Conservation (phyloP, 495 filamentous ascomycete species). For the Neurospora sp. region DNA sequence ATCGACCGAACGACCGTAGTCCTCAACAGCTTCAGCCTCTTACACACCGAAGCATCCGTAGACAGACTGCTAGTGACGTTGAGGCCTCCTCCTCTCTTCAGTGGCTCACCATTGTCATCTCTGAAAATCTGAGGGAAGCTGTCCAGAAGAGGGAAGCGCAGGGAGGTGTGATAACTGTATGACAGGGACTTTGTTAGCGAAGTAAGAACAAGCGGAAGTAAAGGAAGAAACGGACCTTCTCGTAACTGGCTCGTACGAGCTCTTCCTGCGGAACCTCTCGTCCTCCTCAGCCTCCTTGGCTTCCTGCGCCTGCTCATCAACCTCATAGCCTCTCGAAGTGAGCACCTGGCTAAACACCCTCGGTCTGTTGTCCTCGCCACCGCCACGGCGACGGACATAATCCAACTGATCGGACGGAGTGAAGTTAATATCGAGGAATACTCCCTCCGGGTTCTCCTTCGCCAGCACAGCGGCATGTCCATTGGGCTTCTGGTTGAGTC, state of each 20-base stretch:
- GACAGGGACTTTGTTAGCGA: background rate
- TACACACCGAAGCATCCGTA: constrained; percentile 60
- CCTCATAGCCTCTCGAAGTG: constrained; percentile 9
- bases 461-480: background rate
- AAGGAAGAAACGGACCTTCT: constrained; percentile 11
- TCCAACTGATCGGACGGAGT: constrained; percentile 20
- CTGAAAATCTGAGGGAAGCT: constrained; percentile 69
- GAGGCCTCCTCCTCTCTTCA: constrained; percentile 26
- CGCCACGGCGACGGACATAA: background rate
- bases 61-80: constrained; percentile 58
- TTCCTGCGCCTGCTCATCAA: constrained; percentile 4
- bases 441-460: constrained; percentile 10
- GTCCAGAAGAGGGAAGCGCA: constrained; percentile 68
- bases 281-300: constrained; percentile 9
- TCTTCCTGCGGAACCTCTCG: constrained; percentile 6
- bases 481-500: background rate
- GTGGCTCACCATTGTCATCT: constrained; percentile 23
- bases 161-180: constrained; percentile 34
- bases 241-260: constrained; percentile 14
- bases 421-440: constrained; percentile 18
- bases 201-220: background rate
- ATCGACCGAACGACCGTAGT: constrained; percentile 45
- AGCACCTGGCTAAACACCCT: constrained; percentile 24
- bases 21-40: constrained; percentile 57
- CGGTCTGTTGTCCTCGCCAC: constrained; percentile 6